Conservation (phyloP, 2,329 filamentous ascomycete genomes). For the Ophiocordyceps polyrhachis-furcata region DNA sequence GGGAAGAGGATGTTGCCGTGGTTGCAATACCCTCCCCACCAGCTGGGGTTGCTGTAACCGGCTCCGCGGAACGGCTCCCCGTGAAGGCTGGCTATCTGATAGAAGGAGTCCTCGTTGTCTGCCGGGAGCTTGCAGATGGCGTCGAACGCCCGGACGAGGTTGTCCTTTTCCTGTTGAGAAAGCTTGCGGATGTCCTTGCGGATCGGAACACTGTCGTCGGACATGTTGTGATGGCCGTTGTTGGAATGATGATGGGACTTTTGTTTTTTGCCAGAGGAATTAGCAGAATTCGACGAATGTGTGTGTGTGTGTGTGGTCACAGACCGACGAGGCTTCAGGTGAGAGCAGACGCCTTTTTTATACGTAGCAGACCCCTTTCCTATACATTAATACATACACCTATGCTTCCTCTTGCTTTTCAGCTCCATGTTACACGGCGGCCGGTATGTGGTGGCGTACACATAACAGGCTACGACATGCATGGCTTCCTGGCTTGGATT, state of each 20-base stretch:
- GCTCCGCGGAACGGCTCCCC: conserved; percentile 10
- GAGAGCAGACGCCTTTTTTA: no score
- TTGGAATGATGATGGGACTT: no score
- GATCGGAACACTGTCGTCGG: not conserved
- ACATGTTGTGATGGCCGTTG: no score
- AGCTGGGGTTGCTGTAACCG: conserved; percentile 4
- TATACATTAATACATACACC: not conserved
- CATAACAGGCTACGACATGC: not conserved
- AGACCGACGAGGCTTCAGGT: no score
- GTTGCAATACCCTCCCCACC: conserved; percentile 13
- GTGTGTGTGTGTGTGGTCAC: not conserved
- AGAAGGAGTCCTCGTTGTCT: conserved; percentile 8
- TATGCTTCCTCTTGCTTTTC: not conserved
- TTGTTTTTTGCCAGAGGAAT: no score
- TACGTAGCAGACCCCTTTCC: no score
- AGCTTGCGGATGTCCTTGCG: not conserved
- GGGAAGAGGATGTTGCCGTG: conserved; percentile 12
- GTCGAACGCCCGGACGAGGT: not conserved
- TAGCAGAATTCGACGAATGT: not conserved
- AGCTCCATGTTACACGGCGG: not conserved
- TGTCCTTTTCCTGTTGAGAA: not conserved
- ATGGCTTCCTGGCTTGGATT: not conserved
- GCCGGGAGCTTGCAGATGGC: not conserved
- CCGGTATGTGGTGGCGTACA: not conserved
- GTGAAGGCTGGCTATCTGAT: conserved; percentile 10